A percentile compares a stretch with the other conserved stretches of the same genome.
Conservation (phyloP, 169 alveolate genomes). For the Plasmodium knowlesi region DNA sequence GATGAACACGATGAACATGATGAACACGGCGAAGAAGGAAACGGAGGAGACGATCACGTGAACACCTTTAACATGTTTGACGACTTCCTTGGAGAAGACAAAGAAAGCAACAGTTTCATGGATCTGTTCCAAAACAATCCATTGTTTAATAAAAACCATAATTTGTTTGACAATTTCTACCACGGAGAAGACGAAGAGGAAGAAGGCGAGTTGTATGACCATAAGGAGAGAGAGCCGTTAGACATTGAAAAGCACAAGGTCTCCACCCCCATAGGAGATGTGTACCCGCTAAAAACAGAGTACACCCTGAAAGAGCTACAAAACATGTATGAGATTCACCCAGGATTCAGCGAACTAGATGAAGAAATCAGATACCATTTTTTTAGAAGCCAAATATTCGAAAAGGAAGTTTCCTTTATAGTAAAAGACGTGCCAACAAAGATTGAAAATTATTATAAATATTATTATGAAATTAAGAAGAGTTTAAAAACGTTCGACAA, state of each 20-base stretch:
- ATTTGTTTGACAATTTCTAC: slow-evolving; percentile 42
- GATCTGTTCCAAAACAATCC: slow-evolving; percentile 50
- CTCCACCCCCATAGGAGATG: slow-evolving; percentile 9
- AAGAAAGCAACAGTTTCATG: slow-evolving; percentile 33
- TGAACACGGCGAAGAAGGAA: not conserved
- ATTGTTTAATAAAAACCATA: slow-evolving; percentile 12
- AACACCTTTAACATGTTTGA: slow-evolving; percentile 43
- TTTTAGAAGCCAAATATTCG: slow-evolving; percentile 21
- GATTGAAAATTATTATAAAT: slow-evolving; percentile 37
- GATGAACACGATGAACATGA: not conserved
- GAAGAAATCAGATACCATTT: slow-evolving; percentile 27
- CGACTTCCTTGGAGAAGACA: slow-evolving; percentile 33
- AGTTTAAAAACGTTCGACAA: not conserved
- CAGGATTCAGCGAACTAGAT: slow-evolving; percentile 30
- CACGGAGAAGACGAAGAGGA: slow-evolving; percentile 42
- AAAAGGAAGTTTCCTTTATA: slow-evolving; percentile 17
- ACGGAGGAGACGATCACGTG: slow-evolving; percentile 3
- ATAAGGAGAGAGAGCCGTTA: slow-evolving; percentile 8
- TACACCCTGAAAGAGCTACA: slow-evolving; percentile 30
- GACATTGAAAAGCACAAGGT: slow-evolving; percentile 51
- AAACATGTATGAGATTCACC: slow-evolving; percentile 33
- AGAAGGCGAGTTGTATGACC: not conserved
- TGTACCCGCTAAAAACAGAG: slow-evolving; percentile 50
- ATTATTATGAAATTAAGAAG: slow-evolving; percentile 67
- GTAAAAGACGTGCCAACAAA: slow-evolving; percentile 47